A percentile compares a stretch with the other conserved stretches of the same genome.
Conservation (phyloP, 352 stramenopile species). For the Pythium dissimile region DNA sequence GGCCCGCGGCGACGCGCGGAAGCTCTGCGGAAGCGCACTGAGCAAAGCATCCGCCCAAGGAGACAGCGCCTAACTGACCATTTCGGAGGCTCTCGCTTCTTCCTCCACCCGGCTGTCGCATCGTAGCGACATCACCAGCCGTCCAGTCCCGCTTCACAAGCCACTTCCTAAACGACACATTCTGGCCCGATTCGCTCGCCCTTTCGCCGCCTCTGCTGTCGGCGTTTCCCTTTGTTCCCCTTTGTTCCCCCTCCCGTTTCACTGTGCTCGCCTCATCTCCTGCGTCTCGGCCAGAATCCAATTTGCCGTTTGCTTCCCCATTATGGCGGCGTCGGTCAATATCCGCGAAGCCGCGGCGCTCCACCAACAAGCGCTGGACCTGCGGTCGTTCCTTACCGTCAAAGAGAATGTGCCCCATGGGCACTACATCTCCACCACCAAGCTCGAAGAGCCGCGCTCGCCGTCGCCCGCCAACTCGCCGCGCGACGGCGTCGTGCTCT, state of each 20-base stretch:
- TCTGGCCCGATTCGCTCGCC: not conserved
- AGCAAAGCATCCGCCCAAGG: not conserved
- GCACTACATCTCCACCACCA: not conserved
- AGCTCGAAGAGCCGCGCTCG: slow-evolving; percentile 9
- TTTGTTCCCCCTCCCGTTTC: no score
- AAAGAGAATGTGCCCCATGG: no score
- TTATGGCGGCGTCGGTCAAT: slow-evolving; percentile 16
- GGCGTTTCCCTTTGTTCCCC: no score
- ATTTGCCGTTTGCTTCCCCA: not conserved
- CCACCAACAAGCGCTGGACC: slow-evolving; percentile 18
- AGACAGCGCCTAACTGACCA: slow-evolving; percentile 8
- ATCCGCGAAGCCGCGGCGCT: slow-evolving; percentile 17
- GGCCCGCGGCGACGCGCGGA: slow-evolving; percentile 3
- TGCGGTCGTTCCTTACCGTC: slow-evolving; percentile 11
- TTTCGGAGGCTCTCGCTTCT: slow-evolving; percentile 8
- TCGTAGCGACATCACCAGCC: not conserved
- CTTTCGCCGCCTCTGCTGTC: no score
- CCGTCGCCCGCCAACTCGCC: slow-evolving; percentile 12
- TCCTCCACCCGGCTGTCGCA: not conserved
- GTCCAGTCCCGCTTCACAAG: not conserved
- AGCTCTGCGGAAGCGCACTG: slow-evolving; percentile 3
- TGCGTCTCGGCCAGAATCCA: not conserved
- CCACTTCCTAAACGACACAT: not conserved
- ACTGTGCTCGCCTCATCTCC: no score
- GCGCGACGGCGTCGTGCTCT: slow-evolving; percentile 20